phyloP scores from a whole-genome alignment of 225 moss, liverwort and hornwort species.

The Bryum argenteum region DNA sequence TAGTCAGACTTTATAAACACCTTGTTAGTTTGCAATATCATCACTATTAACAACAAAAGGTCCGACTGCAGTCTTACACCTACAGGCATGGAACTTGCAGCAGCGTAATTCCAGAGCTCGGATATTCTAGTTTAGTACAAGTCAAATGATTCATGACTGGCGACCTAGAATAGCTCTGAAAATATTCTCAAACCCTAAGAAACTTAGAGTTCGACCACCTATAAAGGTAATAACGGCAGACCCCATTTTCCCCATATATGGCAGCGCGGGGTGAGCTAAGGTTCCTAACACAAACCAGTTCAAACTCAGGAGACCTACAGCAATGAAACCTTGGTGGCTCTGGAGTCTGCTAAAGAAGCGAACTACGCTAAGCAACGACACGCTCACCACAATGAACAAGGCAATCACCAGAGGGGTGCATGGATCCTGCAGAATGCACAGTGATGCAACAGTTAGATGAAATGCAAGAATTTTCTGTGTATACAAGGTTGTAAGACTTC shows the following conservation, averaged over 20 bases:
- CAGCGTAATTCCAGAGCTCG: not conserved
- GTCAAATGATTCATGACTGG: constrained; percentile 35
- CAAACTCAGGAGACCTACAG: constrained; percentile 65
- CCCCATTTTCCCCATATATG: constrained; percentile 48
- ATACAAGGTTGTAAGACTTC: not conserved
- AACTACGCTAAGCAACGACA: constrained; percentile 65
- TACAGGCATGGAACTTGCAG: constrained; percentile 29
- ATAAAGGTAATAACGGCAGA: constrained; percentile 35
- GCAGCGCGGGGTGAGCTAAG: constrained; percentile 61
- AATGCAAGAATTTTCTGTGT: not conserved
- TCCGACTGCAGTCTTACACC: constrained; percentile 3
- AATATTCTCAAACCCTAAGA: constrained; percentile 44
- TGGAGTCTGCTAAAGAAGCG: constrained; percentile 57
- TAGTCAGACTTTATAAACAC: constrained; percentile 6
- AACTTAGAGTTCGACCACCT: constrained; percentile 27
- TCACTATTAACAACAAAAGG: constrained; percentile 28
- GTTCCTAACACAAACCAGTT: constrained; percentile 82
- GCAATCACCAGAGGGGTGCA: constrained; percentile 70
- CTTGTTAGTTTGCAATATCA: constrained; percentile 15
- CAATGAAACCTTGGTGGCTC: constrained; percentile 57
- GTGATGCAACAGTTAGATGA: constrained; percentile 25
- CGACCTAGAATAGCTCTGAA: constrained; percentile 30
- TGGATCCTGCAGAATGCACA: constrained; percentile 55
- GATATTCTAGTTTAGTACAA: constrained; percentile 25
- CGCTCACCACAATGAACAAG: constrained; percentile 65